A percentile compares a stretch with the other conserved stretches of the same genome.
These are phyloP conservation scores for Helicocarpus griseus DNA, from an alignment of 2,329 filamentous ascomycete genomes.

Conservation along the genomic window DNA sequence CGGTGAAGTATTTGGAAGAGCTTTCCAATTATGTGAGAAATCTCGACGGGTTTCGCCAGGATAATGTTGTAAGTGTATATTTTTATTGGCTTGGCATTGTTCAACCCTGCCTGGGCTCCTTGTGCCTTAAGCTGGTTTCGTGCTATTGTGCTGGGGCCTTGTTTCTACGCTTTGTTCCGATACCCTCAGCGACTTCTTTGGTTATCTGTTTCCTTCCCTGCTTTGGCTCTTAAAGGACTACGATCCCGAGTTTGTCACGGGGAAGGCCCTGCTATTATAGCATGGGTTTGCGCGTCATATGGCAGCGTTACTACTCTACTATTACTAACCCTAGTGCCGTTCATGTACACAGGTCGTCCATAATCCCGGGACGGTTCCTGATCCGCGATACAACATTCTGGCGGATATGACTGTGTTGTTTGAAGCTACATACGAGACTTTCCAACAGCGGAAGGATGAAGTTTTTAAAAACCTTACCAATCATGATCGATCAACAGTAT, in stretches of 20 bases:
- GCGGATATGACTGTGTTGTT: slow-evolving; percentile 40
- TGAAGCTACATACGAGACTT: slow-evolving; percentile 33
- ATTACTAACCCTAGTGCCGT: background rate
- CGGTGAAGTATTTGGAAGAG: slow-evolving; percentile 25
- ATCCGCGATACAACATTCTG: slow-evolving; percentile 29
- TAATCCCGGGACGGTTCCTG: slow-evolving; percentile 38
- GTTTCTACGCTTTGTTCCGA: too few species aligned
- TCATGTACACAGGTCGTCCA: slow-evolving; percentile 28
- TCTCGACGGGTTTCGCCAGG: slow-evolving; percentile 24
- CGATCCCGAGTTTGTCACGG: background rate
- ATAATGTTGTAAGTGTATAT: slow-evolving; percentile 28
- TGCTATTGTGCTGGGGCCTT: too few species aligned
- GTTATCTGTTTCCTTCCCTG: background rate
- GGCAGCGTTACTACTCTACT: background rate
- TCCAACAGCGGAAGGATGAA: slow-evolving; percentile 24
- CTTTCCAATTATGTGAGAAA: slow-evolving; percentile 24
- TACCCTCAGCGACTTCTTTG: too few species aligned
- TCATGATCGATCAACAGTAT: slow-evolving; percentile 23
- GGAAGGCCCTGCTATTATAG: background rate
- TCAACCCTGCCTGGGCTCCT: too few species aligned
- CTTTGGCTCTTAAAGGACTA: background rate
- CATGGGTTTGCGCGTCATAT: background rate
- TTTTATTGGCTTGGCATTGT: slow-evolving; percentile 7
- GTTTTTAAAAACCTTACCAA: slow-evolving; percentile 24
- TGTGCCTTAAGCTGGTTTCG: too few species aligned